A percentile compares a stretch with the other conserved stretches of the same genome.
These are phyloP conservation scores for Cichorium intybus DNA, from an alignment of 140 eudicot species.

Conservation along the genomic window DNA sequence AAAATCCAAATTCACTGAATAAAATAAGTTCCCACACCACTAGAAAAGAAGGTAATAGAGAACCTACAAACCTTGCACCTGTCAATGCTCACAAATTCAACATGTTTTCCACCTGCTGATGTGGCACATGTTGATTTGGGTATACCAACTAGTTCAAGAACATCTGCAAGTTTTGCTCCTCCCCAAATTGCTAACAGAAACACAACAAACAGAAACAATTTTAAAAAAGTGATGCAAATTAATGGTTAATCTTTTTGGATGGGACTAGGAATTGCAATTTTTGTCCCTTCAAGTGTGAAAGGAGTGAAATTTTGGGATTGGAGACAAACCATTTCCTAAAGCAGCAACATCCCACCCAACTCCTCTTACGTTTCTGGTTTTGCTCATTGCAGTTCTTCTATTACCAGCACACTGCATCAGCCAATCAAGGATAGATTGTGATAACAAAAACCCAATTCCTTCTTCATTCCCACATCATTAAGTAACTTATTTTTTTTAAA, in stretches of 20 bases:
- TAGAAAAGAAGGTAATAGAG: not conserved
- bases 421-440: not conserved
- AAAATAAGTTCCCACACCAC: not conserved
- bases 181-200: constrained; percentile 82
- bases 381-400: constrained; percentile 99
- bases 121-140: constrained; percentile 55
- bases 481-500: not conserved
- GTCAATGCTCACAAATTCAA: constrained; percentile 93
- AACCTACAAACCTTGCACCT: constrained; percentile 69
- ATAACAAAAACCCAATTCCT: constrained; percentile 3
- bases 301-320: not conserved
- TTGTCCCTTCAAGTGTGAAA: too few relatives aligned
- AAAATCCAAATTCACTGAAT: not conserved
- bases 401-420: constrained; percentile 90
- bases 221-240: not conserved
- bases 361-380: constrained; percentile 81
- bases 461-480: not conserved
- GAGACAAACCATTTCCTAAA: constrained; percentile 81
- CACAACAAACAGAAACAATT: not conserved
- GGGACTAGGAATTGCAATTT: too few relatives aligned
- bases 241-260: too few relatives aligned
- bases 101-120: constrained; percentile 81
- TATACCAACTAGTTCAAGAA: constrained; percentile 81
- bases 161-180: constrained; percentile 96
- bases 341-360: constrained; percentile 98